Conservation (phyloP, 345 rosid genomes). For the Xanthoceras sorbifolium region DNA sequence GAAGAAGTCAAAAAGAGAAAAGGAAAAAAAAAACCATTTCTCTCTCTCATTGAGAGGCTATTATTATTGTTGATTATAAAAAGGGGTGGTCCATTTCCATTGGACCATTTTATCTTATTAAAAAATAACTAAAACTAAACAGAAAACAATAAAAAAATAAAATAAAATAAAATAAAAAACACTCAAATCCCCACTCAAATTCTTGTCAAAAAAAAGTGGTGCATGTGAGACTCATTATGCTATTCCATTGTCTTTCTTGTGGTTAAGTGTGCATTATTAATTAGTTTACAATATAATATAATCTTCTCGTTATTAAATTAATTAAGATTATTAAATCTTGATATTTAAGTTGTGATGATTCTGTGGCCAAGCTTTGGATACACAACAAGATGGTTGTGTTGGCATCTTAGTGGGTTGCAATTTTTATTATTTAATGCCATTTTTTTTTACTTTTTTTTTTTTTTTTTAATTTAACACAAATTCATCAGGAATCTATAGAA, state of each 20-base stretch:
- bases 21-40: background rate
- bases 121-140: background rate
- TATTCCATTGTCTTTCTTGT: constrained; percentile 55
- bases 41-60: constrained; percentile 19
- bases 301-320: background rate
- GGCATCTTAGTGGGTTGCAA: constrained; percentile 1
- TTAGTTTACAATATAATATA: background rate
- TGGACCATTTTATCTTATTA: constrained; percentile 16
- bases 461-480: no score
- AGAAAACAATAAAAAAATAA: background rate
- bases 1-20: constrained; percentile 38
- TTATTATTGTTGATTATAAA: constrained; percentile 10
- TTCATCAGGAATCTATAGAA: no score
- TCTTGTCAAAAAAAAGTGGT: constrained; percentile 32
- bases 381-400: background rate
- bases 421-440: background rate
- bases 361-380: constrained; percentile 12
- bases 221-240: constrained; percentile 67
- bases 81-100: constrained; percentile 27
- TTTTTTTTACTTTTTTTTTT: background rate
- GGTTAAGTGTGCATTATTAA: constrained; percentile 29
- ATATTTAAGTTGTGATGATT: constrained; percentile 32
- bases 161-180: background rate
- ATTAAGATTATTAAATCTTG: constrained; percentile 13
- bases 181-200: constrained; percentile 45